Evolutionary conservation across 257 asterid genomes (phyloP).

Genomic region (Linaria vulgaris): DNA sequence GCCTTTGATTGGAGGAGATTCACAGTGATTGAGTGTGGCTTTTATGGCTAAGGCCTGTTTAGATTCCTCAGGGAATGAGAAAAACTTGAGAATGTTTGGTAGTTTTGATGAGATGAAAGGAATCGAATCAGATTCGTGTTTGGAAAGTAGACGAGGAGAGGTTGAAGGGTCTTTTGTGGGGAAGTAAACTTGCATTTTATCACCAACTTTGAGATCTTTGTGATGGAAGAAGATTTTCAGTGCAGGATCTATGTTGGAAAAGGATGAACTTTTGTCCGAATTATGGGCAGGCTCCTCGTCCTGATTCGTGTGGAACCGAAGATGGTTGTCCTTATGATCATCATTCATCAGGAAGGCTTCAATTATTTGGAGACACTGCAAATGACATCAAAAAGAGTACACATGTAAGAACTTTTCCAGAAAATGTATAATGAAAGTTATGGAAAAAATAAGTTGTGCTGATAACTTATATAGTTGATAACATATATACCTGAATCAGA

Average conservation of each 20-base stretch:
- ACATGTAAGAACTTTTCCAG: neutral
- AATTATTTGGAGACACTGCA: conserved; percentile 36
- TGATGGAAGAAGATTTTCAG: conserved; percentile 56
- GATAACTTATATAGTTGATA: neutral
- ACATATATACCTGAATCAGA: conserved; percentile 34
- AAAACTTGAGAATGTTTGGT: conserved; percentile 40
- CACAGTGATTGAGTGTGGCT: conserved; percentile 69
- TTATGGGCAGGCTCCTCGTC: conserved; percentile 14
- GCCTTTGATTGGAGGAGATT: conserved; percentile 48
- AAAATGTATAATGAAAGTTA: neutral
- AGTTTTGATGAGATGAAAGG: conserved; percentile 59
- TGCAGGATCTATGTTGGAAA: conserved; percentile 45
- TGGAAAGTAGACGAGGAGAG: conserved; percentile 61
- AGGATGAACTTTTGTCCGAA: conserved; percentile 18
- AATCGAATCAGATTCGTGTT: conserved; percentile 60
- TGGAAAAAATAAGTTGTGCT: neutral
- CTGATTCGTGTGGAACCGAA: conserved; percentile 16
- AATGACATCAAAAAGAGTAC: neutral
- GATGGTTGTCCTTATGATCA: conserved; percentile 26
- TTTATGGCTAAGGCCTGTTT: conserved; percentile 64
- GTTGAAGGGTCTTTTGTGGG: conserved; percentile 44
- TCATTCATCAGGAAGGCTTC: conserved; percentile 22
- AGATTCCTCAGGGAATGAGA: conserved; percentile 48
- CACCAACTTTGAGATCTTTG: conserved; percentile 49
- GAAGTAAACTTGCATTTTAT: conserved; percentile 52